Evolutionary conservation across 805 yeast genomes (phyloP).

Genomic region (Metschnikowia arizonensis): DNA sequence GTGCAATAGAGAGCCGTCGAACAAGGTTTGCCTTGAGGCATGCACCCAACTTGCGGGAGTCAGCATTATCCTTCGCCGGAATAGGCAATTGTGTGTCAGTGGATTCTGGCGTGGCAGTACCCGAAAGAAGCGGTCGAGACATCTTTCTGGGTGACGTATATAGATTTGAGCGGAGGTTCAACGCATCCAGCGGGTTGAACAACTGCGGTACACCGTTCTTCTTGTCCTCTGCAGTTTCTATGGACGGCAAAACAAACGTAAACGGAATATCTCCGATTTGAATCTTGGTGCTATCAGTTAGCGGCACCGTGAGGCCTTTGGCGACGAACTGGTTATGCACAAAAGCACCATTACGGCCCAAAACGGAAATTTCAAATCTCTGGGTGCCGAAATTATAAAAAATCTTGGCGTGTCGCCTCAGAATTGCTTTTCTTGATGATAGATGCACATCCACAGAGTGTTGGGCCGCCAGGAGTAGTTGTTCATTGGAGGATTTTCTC

Average conservation of each 20-base stretch:
- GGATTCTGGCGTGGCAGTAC: neutral
- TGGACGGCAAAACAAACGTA: slow-evolving; percentile 77
- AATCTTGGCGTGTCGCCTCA: slow-evolving; percentile 91
- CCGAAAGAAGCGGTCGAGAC: neutral
- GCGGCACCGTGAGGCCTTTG: slow-evolving; percentile 85
- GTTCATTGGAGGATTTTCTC: slow-evolving; percentile 57
- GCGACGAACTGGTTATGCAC: slow-evolving; percentile 89
- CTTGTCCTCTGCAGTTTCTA: slow-evolving; percentile 40
- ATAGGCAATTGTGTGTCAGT: neutral
- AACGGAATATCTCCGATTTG: slow-evolving; percentile 94
- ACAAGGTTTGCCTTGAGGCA: slow-evolving; percentile 17
- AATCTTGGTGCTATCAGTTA: slow-evolving; percentile 73
- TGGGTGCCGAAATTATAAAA: slow-evolving; percentile 96
- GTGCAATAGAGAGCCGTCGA: slow-evolving; percentile 31
- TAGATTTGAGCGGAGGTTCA: slow-evolving; percentile 49
- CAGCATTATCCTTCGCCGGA: slow-evolving; percentile 1
- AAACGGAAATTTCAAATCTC: slow-evolving; percentile 82
- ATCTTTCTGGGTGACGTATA: slow-evolving; percentile 28
- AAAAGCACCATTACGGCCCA: slow-evolving; percentile 96
- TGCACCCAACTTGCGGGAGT: slow-evolving; percentile 4
- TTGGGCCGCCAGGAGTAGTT: slow-evolving; percentile 54
- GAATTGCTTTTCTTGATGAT: slow-evolving; percentile 88
- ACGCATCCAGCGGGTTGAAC: slow-evolving; percentile 60
- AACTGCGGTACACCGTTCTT: slow-evolving; percentile 28
- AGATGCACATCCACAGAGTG: slow-evolving; percentile 88